These are phyloP conservation scores for Rhodotorula toruloides DNA, from an alignment of 768 basidiomycete genomes.

Conservation along the genomic window DNA sequence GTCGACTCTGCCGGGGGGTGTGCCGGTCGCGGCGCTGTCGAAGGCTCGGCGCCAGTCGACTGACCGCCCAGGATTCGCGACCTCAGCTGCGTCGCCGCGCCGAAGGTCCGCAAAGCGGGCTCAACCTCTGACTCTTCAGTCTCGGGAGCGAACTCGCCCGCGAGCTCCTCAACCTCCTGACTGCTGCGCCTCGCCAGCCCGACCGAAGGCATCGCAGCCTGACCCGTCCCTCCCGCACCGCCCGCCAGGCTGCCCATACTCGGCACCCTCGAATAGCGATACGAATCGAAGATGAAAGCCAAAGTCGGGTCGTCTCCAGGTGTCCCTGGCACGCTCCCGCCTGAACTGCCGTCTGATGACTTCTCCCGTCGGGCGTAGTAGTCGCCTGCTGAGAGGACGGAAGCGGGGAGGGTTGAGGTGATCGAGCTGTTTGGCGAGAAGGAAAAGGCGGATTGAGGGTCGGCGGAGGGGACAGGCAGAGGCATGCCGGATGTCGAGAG, in stretches of 20 bases:
- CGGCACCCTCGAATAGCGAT: slow-evolving; percentile 1
- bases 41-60: too few relatives aligned
- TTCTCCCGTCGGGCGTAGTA: not conserved
- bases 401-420: not conserved
- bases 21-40: not conserved
- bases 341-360: not conserved
- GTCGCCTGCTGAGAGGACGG: not conserved
- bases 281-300: slow-evolving; percentile 33
- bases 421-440: slow-evolving; percentile 1
- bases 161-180: not conserved
- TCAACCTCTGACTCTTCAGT: not conserved
- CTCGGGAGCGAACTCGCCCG: too few relatives aligned
- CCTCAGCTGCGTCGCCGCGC: slow-evolving; percentile 8
- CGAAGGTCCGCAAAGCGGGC: not conserved
- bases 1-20: not conserved
- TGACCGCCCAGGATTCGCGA: not conserved
- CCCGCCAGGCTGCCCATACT: not conserved
- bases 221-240: not conserved
- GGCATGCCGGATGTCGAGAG: not conserved
- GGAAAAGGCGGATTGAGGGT: slow-evolving; percentile 3
- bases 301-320: slow-evolving; percentile 21
- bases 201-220: not conserved
- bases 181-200: too few relatives aligned
- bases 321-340: not conserved
- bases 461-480: not conserved